Evolutionary conservation across 768 basidiomycete genomes (phyloP).

Genomic region (Crepidotus variabilis): DNA sequence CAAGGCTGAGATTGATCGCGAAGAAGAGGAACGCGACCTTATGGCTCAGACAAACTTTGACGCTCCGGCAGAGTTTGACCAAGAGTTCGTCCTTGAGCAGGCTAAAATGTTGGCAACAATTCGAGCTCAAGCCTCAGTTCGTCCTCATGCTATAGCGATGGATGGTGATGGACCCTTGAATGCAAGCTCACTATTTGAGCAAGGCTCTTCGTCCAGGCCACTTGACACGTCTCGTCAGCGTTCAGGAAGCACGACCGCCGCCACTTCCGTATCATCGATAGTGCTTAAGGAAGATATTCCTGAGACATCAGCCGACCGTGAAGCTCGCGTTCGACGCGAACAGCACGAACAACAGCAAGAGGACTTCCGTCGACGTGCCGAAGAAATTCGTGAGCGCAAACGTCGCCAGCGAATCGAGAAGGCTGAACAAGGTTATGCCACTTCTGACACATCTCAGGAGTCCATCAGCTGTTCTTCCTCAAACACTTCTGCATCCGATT

Average conservation of each 20-base stretch:
- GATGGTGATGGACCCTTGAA: neutral
- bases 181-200: slow-evolving; percentile 6
- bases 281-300: neutral
- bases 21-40: slow-evolving; percentile 15
- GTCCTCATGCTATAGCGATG: neutral
- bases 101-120: slow-evolving; percentile 21
- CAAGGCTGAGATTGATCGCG: slow-evolving; percentile 17
- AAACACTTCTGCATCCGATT: slow-evolving; percentile 11
- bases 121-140: slow-evolving; percentile 7
- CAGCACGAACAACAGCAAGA: slow-evolving; percentile 25
- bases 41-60: neutral
- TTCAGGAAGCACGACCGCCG: neutral
- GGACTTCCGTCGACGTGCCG: slow-evolving; percentile 37
- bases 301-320: neutral
- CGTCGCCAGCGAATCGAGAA: slow-evolving; percentile 50
- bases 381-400: slow-evolving; percentile 43
- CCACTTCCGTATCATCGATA: neutral
- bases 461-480: slow-evolving; percentile 48
- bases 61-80: slow-evolving; percentile 10
- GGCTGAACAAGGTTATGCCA: slow-evolving; percentile 56
- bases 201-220: slow-evolving; percentile 10
- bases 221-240: neutral
- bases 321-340: slow-evolving; percentile 3
- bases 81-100: slow-evolving; percentile 21
- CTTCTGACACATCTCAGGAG: slow-evolving; percentile 61